These are phyloP conservation scores for Cyclotella cryptica DNA, from an alignment of 108 stramenopile species.

Conservation along the genomic window DNA sequence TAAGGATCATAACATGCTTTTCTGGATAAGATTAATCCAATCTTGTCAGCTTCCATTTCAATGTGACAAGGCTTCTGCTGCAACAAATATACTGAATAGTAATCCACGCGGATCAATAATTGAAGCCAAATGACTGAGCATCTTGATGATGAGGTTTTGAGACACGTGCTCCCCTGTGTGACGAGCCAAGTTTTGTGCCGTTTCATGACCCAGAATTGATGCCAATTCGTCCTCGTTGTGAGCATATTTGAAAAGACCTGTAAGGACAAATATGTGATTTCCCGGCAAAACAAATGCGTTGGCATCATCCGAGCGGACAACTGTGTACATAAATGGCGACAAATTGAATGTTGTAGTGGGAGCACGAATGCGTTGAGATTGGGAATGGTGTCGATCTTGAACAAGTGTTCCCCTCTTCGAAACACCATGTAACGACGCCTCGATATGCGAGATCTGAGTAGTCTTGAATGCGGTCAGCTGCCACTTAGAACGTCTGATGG, in stretches of 20 bases:
- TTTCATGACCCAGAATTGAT: conserved; percentile 69
- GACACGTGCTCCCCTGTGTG: conserved; percentile 84
- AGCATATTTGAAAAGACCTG: conserved; percentile 76
- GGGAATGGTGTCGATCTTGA: conserved; percentile 13
- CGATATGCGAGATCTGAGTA: neutral
- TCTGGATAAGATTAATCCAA: conserved; percentile 76
- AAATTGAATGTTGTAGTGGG: neutral
- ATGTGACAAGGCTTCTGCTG: conserved; percentile 63
- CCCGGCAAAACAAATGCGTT: conserved; percentile 89
- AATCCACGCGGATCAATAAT: conserved; percentile 82
- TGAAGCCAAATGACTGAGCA: conserved; percentile 58
- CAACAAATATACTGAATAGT: conserved; percentile 61
- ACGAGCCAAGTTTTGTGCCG: conserved; percentile 84
- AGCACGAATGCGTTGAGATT: neutral
- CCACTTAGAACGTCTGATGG: neutral
- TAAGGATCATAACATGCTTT: conserved; percentile 86
- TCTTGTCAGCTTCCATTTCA: conserved; percentile 87
- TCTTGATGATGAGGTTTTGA: conserved; percentile 52
- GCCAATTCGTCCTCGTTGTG: conserved; percentile 87
- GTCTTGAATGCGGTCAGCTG: neutral
- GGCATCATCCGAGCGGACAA: conserved; percentile 73
- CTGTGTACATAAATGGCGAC: conserved; percentile 72
- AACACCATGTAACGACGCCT: neutral
- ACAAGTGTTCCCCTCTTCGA: neutral
- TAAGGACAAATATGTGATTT: conserved; percentile 85